Conservation (phyloP, 306 rosid genomes). For the Sphenostylis stenocarpa region DNA sequence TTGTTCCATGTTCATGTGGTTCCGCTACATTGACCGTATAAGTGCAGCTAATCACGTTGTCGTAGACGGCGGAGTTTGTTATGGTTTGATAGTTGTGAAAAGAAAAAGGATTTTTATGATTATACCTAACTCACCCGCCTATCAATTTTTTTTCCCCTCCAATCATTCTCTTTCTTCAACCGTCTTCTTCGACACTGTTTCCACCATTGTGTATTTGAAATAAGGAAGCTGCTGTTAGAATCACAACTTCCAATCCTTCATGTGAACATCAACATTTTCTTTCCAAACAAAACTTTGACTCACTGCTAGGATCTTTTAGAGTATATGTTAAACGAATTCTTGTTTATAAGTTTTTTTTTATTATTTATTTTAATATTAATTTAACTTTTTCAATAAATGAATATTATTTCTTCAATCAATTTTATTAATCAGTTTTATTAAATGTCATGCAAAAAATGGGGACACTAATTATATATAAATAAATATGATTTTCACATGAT, state of each 20-base stretch:
- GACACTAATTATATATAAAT: no score
- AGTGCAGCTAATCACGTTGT: constrained; percentile 27
- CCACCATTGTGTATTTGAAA: no score
- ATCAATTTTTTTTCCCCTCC: background rate
- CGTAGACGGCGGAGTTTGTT: background rate
- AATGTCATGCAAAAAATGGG: no score
- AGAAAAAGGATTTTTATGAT: background rate
- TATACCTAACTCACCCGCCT: constrained; percentile 21
- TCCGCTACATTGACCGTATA: constrained; percentile 18
- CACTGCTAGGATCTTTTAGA: background rate
- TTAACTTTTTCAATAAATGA: no score
- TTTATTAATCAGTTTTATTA: no score
- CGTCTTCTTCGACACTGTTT: background rate
- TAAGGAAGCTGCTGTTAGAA: no score
- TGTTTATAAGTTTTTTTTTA: no score
- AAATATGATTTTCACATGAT: no score
- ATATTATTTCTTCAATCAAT: no score
- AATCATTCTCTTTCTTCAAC: constrained; percentile 10
- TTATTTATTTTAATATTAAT: no score
- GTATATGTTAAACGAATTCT: background rate
- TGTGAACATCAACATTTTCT: background rate
- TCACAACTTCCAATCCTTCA: no score
- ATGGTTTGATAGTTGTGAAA: constrained; percentile 6
- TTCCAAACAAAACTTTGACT: background rate
- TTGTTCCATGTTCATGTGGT: background rate